Percentiles rank a stretch among this genome's conserved stretches.
Conservation (phyloP, 352 stramenopile genomes). For the Pythium dissimile region DNA sequence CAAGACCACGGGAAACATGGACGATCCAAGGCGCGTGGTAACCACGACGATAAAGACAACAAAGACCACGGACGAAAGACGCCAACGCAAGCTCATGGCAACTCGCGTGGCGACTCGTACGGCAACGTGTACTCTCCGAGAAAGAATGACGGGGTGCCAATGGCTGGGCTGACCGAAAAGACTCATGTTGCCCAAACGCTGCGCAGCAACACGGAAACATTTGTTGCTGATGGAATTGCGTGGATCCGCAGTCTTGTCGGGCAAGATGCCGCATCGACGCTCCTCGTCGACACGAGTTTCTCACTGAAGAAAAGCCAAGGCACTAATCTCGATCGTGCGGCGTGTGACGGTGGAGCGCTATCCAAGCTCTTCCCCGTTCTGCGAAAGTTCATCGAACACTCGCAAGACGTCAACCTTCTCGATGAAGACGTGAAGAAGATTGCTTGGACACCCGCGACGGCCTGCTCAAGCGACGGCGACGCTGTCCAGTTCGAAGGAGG, state of each 20-base stretch:
- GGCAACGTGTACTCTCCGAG: neutral
- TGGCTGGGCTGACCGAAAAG: neutral
- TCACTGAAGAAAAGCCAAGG: conserved; percentile 11
- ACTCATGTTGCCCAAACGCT: conserved; percentile 1
- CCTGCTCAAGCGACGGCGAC: conserved; percentile 8
- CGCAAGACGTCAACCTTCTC: conserved; percentile 19
- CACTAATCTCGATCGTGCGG: neutral
- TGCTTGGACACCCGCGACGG: conserved; percentile 18
- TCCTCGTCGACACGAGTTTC: conserved; percentile 14
- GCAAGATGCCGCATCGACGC: neutral
- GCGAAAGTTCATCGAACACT: conserved; percentile 19
- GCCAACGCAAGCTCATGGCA: neutral
- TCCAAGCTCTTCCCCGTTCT: conserved; percentile 17
- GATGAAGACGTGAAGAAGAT: conserved; percentile 18
- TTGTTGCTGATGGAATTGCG: neutral
- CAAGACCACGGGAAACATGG: no score
- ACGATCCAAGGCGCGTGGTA: no score
- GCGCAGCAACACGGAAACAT: conserved; percentile 8
- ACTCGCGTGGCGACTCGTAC: neutral
- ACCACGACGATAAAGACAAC: neutral
- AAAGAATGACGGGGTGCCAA: neutral
- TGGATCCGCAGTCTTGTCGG: conserved; percentile 7
- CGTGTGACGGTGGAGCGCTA: neutral
- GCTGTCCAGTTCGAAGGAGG: conserved; percentile 22
- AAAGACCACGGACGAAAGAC: neutral